Conservation (phyloP, 2,329 filamentous ascomycete genomes). For the Didymella pomorum region DNA sequence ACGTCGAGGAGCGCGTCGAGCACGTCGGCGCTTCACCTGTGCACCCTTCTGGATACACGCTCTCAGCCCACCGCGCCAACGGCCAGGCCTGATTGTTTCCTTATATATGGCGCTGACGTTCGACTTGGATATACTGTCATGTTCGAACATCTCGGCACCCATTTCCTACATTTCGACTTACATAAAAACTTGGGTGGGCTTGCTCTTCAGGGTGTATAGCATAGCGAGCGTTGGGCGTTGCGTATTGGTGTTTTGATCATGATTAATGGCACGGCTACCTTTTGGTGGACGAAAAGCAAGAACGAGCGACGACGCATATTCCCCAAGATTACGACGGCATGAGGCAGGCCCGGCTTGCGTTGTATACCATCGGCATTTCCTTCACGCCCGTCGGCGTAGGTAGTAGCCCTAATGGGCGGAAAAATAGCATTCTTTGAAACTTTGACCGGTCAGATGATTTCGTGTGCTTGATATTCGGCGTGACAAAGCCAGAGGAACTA, state of each 20-base stretch:
- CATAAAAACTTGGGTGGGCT: slow-evolving; percentile 29
- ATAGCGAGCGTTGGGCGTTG: slow-evolving; percentile 51
- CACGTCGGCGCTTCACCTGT: slow-evolving; percentile 48
- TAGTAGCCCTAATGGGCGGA: slow-evolving; percentile 24
- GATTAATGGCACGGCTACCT: slow-evolving; percentile 24
- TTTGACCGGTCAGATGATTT: neutral
- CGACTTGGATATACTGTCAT: slow-evolving; percentile 18
- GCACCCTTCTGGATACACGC: slow-evolving; percentile 49
- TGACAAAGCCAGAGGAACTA: no score
- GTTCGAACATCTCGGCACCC: slow-evolving; percentile 17
- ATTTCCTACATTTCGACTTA: slow-evolving; percentile 22
- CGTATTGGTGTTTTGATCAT: slow-evolving; percentile 33
- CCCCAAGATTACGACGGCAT: slow-evolving; percentile 39
- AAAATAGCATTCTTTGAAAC: slow-evolving; percentile 20
- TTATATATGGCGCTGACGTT: slow-evolving; percentile 16
- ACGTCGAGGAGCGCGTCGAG: slow-evolving; percentile 46
- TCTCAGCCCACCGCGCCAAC: slow-evolving; percentile 33
- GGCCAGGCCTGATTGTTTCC: slow-evolving; percentile 10
- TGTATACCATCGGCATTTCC: slow-evolving; percentile 27
- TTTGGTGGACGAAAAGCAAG: slow-evolving; percentile 40
- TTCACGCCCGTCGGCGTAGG: slow-evolving; percentile 15
- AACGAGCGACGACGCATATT: slow-evolving; percentile 44
- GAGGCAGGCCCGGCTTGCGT: slow-evolving; percentile 23
- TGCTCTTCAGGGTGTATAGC: slow-evolving; percentile 40
- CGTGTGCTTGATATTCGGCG: no score